Base-by-base conservation (phyloP, 345 rosid species). In the Kandelia obovata region DNA sequence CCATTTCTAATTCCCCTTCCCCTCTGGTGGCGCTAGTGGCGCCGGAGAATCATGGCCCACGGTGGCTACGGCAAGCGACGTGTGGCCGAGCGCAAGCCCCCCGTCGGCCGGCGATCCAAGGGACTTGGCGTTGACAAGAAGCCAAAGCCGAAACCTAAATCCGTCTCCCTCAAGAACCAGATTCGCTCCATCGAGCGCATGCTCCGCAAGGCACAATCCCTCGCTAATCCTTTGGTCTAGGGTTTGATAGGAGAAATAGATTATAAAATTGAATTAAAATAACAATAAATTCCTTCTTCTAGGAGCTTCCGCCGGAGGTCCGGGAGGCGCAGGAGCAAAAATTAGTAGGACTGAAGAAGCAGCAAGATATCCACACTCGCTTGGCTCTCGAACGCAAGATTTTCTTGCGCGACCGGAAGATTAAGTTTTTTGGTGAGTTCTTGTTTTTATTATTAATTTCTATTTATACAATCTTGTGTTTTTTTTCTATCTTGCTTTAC, bases 141-240 rank as follows among this genome's bases (percentile, higher is more conserved):
- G 81, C 81, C 85, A 11, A 92, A 91, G 81, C 83, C 82, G 19
- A 92, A 92, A 65, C 81, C 87, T 6, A 89, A 89, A 62, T 64
- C 79, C 62, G 91, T 92, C 66, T 85, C 98, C 26, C 83, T 88
- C 70, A 95, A 90, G 83, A 95, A 96, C 70, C 99, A 96, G 86
- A 90, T 90, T 67, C 98, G 99, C 72, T 92, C 98, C 73, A 65
- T 84, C 37, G 99, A 89, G 64, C 99, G 99, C 30, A 87, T 96
- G 87, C 98, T 96, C 58, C 98, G 98, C 70, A 96, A 92, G 93
- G 99, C 91, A 43, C 30, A 11, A 21, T 28, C 21, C 16, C 17
- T 20, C 31, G 43, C 67, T 61, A 70, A 39, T 17, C 43, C 65
- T 53, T 65, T 26, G 34, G 3, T 32, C 67, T 56, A 25, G 59